Evolutionary conservation across 2,329 filamentous ascomycete genomes (phyloP).

Genomic region (Tolypocladium cylindrosporum): DNA sequence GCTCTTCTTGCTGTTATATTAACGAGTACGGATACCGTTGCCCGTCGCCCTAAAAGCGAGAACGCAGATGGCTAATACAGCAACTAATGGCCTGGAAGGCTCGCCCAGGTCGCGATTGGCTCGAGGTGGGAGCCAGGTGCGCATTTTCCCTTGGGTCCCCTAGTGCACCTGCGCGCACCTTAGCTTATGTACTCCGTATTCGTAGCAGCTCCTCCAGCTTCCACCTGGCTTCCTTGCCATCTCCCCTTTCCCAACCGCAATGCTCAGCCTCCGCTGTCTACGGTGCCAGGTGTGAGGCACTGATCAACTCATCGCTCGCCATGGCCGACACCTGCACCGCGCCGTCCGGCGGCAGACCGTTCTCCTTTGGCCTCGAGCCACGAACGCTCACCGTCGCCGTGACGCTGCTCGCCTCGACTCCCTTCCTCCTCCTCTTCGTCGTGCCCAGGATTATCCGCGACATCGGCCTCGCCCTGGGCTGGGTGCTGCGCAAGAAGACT

Average conservation of each 20-base stretch:
- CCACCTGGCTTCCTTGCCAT: neutral
- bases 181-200: neutral
- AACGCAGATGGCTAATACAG: no score
- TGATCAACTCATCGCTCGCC: neutral
- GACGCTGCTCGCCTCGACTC: constrained; percentile 8
- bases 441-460: constrained; percentile 12
- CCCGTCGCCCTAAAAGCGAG: no score
- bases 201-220: neutral
- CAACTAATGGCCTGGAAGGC: no score
- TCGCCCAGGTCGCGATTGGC: no score
- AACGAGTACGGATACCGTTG: no score
- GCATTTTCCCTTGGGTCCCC: no score
- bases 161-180: neutral
- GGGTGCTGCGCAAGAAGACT: constrained; percentile 52
- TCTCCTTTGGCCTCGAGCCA: constrained; percentile 19
- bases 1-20: no score
- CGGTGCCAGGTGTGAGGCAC: neutral
- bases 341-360: constrained; percentile 14
- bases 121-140: no score
- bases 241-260: neutral
- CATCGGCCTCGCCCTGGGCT: constrained; percentile 42
- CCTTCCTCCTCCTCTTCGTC: constrained; percentile 13
- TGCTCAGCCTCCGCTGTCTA: neutral
- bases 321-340: constrained; percentile 19
- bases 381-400: constrained; percentile 15